phyloP scores from a whole-genome alignment of 331 rosid species.

The Malus hybrid region DNA sequence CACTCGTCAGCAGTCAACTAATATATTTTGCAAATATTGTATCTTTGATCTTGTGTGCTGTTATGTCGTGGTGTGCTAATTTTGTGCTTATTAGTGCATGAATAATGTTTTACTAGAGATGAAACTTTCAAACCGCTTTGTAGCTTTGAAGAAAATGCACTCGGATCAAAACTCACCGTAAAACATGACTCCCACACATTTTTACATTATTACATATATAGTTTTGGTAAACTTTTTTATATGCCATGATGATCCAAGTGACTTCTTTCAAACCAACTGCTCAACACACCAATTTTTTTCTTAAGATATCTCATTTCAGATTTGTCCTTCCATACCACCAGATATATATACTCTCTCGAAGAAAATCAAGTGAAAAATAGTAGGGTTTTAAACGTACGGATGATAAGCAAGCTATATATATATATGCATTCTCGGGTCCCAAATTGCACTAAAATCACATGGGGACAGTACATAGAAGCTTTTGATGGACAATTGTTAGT shows the following conservation, averaged over 20 bases:
- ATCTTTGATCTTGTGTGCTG: too few relatives aligned
- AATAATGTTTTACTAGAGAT: too few relatives aligned
- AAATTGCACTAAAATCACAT: slow-evolving; percentile 8
- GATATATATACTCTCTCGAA: neutral
- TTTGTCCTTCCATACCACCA: neutral
- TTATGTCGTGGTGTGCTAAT: too few relatives aligned
- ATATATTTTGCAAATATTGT: too few relatives aligned
- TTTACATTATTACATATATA: neutral
- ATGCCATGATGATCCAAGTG: neutral
- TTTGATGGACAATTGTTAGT: slow-evolving; percentile 12
- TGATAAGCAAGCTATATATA: slow-evolving; percentile 1
- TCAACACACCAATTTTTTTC: neutral
- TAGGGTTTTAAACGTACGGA: slow-evolving; percentile 23
- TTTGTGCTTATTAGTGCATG: too few relatives aligned
- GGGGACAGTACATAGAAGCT: slow-evolving; percentile 7
- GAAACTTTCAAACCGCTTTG: neutral
- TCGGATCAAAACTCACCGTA: neutral
- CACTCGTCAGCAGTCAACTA: too few relatives aligned
- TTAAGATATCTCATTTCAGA: neutral
- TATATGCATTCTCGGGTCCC: slow-evolving; percentile 10
- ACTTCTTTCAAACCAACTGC: neutral
- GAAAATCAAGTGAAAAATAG: slow-evolving; percentile 13
- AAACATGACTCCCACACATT: neutral
- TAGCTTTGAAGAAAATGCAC: neutral
- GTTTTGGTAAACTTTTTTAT: neutral